Percentiles rank a stretch among this genome's conserved stretches.
These are phyloP conservation scores for Glycine tomentella DNA, from an alignment of 306 rosid genomes.

Conservation along the genomic window DNA sequence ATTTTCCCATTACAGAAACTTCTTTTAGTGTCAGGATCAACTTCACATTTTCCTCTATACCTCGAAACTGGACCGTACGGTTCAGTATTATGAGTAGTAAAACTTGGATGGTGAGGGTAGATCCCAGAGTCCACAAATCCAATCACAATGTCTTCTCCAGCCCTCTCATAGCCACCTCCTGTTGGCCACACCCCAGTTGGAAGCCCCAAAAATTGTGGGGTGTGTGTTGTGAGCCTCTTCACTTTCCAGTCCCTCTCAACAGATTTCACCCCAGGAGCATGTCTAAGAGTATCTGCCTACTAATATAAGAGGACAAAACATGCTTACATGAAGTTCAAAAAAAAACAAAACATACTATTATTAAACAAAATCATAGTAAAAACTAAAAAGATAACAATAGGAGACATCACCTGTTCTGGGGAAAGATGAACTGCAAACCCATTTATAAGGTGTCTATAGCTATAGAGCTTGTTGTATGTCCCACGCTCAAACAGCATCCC, in stretches of 20 bases:
- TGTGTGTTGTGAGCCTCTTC: conserved; percentile 88
- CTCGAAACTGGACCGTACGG: conserved; percentile 88
- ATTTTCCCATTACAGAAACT: conserved; percentile 95
- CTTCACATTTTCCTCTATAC: conserved; percentile 96
- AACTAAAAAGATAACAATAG: conserved; percentile 26
- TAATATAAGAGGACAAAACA: conserved; percentile 58
- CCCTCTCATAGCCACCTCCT: conserved; percentile 94
- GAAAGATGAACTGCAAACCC: conserved; percentile 95
- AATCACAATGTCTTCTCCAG: conserved; percentile 94
- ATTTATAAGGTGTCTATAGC: conserved; percentile 92
- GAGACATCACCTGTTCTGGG: conserved; percentile 86
- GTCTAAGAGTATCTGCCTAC: conserved; percentile 95
- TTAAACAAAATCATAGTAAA: neutral
- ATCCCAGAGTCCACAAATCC: conserved; percentile 99
- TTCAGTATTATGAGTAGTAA: conserved; percentile 67
- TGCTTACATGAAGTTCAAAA: conserved; percentile 43
- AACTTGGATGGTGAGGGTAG: conserved; percentile 92
- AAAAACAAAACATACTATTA: neutral
- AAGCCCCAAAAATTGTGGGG: conserved; percentile 97
- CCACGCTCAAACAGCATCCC: conserved; percentile 85
- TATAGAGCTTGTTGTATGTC: conserved; percentile 82
- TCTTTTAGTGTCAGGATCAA: conserved; percentile 83
- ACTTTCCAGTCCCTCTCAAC: conserved; percentile 98
- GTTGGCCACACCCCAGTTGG: conserved; percentile 99
- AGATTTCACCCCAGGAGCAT: conserved; percentile 86